phyloP scores from a whole-genome alignment of 2,329 filamentous ascomycete species.

The Penicillium corylophilum region DNA sequence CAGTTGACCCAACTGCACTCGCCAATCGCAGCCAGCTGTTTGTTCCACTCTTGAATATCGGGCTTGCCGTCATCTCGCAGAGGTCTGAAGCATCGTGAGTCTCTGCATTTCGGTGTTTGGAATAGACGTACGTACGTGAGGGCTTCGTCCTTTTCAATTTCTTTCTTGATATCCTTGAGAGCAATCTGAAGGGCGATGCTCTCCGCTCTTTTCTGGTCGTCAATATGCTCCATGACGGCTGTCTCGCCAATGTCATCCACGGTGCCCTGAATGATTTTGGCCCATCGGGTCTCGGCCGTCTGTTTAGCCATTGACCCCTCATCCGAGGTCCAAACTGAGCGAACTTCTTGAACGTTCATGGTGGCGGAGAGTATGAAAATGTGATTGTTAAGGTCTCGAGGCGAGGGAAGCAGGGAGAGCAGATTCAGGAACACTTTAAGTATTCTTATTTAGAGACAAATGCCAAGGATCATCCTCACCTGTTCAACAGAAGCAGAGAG shows the following conservation, averaged over 20 bases:
- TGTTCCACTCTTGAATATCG: conserved; percentile 18
- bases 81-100: conserved; percentile 4
- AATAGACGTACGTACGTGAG: conserved; percentile 4
- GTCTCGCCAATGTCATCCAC: conserved; percentile 13
- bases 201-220: conserved; percentile 4
- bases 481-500: not conserved
- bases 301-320: conserved; percentile 12
- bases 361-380: conserved; percentile 6
- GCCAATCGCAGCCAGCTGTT: conserved; percentile 9
- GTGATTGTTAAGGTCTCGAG: not conserved
- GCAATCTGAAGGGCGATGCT: conserved; percentile 10
- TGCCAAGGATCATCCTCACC: not conserved
- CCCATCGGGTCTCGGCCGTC: conserved; percentile 16
- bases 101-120: not conserved
- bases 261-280: conserved; percentile 16
- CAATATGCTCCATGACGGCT: not conserved
- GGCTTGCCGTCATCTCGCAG: conserved; percentile 8
- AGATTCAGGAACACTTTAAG: conserved; percentile 3
- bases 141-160: conserved; percentile 2
- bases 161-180: conserved; percentile 7
- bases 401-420: not conserved
- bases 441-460: not conserved
- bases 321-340: conserved; percentile 6
- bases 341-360: conserved; percentile 3
- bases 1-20: conserved; percentile 13